Evolutionary conservation across 345 rosid genomes (phyloP).

Genomic region (Combretum micranthum): DNA sequence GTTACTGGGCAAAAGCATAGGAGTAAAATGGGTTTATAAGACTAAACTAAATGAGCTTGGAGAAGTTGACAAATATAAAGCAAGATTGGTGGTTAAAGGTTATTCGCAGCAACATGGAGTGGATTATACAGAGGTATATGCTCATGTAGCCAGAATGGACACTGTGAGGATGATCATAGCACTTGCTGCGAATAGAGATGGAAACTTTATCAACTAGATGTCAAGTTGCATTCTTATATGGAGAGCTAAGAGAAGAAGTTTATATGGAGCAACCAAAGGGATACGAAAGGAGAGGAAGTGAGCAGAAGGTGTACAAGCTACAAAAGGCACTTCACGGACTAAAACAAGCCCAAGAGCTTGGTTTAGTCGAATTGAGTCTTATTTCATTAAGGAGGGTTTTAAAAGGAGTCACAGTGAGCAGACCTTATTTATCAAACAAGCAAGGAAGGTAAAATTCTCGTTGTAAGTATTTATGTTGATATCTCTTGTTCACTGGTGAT

Average conservation of each 20-base stretch:
- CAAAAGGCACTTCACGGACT: not conserved
- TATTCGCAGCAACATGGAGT: not conserved
- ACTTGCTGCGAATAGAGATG: not conserved
- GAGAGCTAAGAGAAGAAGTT: too few relatives aligned
- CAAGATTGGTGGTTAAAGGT: not conserved
- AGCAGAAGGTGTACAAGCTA: not conserved
- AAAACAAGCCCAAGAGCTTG: slow-evolving; percentile 9
- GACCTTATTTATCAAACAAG: too few relatives aligned
- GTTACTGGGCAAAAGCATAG: too few relatives aligned
- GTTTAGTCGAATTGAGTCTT: not conserved
- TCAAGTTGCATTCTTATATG: too few relatives aligned
- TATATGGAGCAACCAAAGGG: not conserved
- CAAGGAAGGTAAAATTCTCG: slow-evolving; percentile 4
- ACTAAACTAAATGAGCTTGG: not conserved
- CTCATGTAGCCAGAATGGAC: not conserved
- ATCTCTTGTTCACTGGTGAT: not conserved
- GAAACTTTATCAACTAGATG: not conserved
- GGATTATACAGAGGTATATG: slow-evolving; percentile 1
- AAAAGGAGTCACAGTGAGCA: not conserved
- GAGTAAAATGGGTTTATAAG: slow-evolving; percentile 2
- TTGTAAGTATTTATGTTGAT: not conserved
- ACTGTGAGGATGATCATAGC: not conserved
- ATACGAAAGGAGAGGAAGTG: not conserved
- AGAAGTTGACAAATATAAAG: not conserved
- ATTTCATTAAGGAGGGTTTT: not conserved